These are phyloP conservation scores for Phytophthora crassamura DNA, from an alignment of 352 stramenopile genomes.

Conservation along the genomic window DNA sequence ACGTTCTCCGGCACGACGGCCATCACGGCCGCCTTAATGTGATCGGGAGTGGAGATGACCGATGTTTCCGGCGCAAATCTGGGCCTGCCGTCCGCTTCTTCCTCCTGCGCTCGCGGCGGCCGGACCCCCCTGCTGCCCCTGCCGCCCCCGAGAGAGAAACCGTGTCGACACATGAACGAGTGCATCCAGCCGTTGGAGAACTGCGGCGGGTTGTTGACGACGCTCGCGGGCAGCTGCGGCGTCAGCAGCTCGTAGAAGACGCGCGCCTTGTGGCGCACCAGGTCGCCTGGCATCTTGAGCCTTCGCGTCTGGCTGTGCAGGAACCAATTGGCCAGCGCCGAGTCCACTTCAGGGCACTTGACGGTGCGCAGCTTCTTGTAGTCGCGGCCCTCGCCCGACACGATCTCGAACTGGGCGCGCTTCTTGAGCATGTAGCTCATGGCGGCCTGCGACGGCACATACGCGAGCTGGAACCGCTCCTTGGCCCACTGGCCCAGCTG, in stretches of 20 bases:
- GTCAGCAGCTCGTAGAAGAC: slow-evolving; percentile 73
- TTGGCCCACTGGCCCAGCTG: slow-evolving; percentile 80
- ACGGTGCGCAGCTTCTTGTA: slow-evolving; percentile 81
- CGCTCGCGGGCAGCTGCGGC: slow-evolving; percentile 38
- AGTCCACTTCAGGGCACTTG: slow-evolving; percentile 81
- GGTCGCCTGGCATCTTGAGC: slow-evolving; percentile 68
- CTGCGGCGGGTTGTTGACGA: slow-evolving; percentile 55
- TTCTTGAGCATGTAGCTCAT: slow-evolving; percentile 88
- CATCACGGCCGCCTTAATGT: slow-evolving; percentile 56
- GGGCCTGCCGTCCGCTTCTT: slow-evolving; percentile 32
- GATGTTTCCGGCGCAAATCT: slow-evolving; percentile 40
- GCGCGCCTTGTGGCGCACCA: slow-evolving; percentile 77
- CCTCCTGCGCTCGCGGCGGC: slow-evolving; percentile 13
- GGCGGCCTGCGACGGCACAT: slow-evolving; percentile 77
- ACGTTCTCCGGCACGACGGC: slow-evolving; percentile 62
- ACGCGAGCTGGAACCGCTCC: slow-evolving; percentile 64
- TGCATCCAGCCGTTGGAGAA: slow-evolving; percentile 91
- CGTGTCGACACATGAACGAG: slow-evolving; percentile 80
- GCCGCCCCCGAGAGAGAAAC: slow-evolving; percentile 52
- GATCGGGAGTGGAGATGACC: slow-evolving; percentile 52
- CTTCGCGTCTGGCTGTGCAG: slow-evolving; percentile 71
- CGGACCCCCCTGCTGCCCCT: slow-evolving; percentile 33
- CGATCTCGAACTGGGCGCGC: slow-evolving; percentile 71
- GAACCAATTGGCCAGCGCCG: slow-evolving; percentile 84
- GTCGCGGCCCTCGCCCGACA: slow-evolving; percentile 75